Evolutionary conservation across 495 filamentous ascomycete species (phyloP).

Genomic region (Aspergillus campestris): DNA sequence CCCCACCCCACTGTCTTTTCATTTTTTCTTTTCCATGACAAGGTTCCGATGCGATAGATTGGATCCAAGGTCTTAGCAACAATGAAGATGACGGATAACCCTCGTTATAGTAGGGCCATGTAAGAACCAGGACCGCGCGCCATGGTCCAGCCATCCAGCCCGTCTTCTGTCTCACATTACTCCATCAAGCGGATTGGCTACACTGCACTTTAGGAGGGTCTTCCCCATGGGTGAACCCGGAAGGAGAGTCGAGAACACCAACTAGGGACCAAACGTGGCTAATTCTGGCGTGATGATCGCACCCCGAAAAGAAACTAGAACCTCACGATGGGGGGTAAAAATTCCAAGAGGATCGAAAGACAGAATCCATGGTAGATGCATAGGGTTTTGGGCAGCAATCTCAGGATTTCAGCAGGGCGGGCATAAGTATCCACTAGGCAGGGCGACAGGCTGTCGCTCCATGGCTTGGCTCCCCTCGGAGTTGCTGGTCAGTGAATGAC

Average conservation of each 20-base stretch:
- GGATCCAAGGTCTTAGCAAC: too few species aligned
- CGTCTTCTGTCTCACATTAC: constrained; percentile 3
- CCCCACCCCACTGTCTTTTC: not conserved
- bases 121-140: constrained; percentile 7
- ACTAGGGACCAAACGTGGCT: constrained; percentile 18
- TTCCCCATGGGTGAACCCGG: constrained; percentile 12
- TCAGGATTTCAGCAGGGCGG: constrained; percentile 21
- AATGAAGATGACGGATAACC: not conserved
- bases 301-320: constrained; percentile 12
- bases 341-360: constrained; percentile 7
- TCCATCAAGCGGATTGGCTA: constrained; percentile 8
- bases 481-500: constrained; percentile 5
- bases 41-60: too few species aligned
- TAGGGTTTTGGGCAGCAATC: constrained; percentile 32
- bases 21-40: not conserved
- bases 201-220: constrained; percentile 6
- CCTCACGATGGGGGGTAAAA: not conserved
- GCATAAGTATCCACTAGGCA: constrained; percentile 16
- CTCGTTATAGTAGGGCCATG: not conserved
- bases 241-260: constrained; percentile 9
- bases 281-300: constrained; percentile 17
- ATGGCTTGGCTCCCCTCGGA: constrained; percentile 9
- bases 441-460: constrained; percentile 3
- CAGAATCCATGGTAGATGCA: constrained; percentile 9
- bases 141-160: constrained; percentile 8